Evolutionary conservation across 352 stramenopile genomes (phyloP), one percentile per base, ranked within the genome.

Genomic region (Phytopythium kandeliae): DNA sequence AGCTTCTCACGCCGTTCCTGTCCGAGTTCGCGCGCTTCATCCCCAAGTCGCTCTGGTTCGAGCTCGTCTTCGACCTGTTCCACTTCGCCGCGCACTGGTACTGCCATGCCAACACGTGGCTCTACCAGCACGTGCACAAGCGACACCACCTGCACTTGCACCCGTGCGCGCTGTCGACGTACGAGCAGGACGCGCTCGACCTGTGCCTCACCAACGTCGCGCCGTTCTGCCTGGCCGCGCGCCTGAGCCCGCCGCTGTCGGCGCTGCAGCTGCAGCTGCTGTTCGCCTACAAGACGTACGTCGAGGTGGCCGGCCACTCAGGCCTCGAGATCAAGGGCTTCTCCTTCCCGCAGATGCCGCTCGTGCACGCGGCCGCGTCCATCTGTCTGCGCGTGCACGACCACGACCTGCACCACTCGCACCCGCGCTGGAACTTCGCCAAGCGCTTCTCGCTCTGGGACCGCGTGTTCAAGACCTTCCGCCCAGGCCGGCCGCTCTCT

Each of bases 401-500:
- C 57, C 86, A 96, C 54, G 86, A 96, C 48, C 51, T 92, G 35
- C 86, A 96, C 53, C 86, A 95, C 58, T 88, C 80, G 37, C 76
- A 89, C 53, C 77, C 76, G 16, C 73, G 69, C 35, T 89, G 68
- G 67, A 96, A 96, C 65, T 96, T 92, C 49, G 74, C 86, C 34
- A 96, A 96, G 68, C 76, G 86, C 1, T 96, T 96, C 51, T 76
- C 82, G 15, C 49, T 95, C 21, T 96, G 86, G 86, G 86, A 96
- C 61, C 85, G 85, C 34, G 34, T 92, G 37, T 96, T 96, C 55
- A 34, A 58, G 4, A 96, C 86, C 15, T 95, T 92, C 64, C 76
- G 64, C 13, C 58, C 67, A 0, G 71, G 66, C 1, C 62, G 37
- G 21, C 48, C 51, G 11, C 47, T 65, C 35, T 38, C 44, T 19